Conservation (phyloP, 495 filamentous ascomycete genomes). For the Neurospora sp. region DNA sequence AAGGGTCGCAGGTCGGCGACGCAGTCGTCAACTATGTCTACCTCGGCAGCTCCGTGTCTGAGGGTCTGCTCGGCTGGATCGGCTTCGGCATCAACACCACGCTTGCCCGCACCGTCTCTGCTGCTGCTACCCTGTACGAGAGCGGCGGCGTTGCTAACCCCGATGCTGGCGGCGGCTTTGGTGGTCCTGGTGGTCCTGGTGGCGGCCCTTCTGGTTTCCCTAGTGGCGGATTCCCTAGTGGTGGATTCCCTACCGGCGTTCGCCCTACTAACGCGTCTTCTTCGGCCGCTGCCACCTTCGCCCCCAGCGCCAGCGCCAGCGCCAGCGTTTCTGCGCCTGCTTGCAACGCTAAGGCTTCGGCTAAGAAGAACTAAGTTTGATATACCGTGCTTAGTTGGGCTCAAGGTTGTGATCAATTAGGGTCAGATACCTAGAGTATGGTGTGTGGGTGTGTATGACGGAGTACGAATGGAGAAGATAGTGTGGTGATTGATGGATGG, state of each 20-base stretch:
- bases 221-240: background rate
- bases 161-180: background rate
- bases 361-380: background rate
- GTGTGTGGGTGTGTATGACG: background rate
- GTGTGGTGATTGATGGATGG: background rate
- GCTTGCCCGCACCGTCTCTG: background rate
- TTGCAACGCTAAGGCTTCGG: background rate
- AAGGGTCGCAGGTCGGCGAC: conserved; percentile 37
- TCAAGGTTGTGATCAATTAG: background rate
- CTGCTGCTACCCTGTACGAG: conserved; percentile 7
- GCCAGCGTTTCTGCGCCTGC: background rate
- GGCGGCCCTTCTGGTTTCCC: background rate
- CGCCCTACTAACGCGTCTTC: background rate
- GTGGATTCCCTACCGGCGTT: background rate
- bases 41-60: conserved; percentile 42
- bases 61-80: conserved; percentile 49
- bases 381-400: background rate
- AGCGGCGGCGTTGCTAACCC: conserved; percentile 18
- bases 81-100: conserved; percentile 41
- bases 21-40: conserved; percentile 45
- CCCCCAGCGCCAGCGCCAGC: background rate
- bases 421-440: background rate
- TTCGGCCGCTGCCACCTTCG: background rate
- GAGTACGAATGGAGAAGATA: background rate
- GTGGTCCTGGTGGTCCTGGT: background rate